phyloP scores from a whole-genome alignment of 2,329 filamentous ascomycete genomes.

The Penicillium olsonii region DNA sequence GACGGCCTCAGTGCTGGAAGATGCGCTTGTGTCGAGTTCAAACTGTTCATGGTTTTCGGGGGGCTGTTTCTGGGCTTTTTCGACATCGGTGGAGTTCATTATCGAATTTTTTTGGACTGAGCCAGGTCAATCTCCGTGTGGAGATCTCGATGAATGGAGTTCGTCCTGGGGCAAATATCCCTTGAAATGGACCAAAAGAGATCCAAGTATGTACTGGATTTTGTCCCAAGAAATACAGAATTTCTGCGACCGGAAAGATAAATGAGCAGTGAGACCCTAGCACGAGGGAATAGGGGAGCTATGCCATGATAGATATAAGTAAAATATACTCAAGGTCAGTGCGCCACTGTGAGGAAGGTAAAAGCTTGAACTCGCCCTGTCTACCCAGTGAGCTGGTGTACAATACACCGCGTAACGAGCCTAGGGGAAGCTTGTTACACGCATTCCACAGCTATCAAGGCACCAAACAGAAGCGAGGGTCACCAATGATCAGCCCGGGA shows the following conservation, averaged over 20 bases:
- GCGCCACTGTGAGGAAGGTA: background rate
- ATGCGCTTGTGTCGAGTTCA: constrained; percentile 20
- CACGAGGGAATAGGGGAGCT: background rate
- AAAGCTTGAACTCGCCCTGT: constrained; percentile 3
- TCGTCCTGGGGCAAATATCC: background rate
- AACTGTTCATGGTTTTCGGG: constrained; percentile 27
- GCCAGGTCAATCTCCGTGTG: background rate
- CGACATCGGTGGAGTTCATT: constrained; percentile 26
- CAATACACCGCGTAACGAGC: constrained; percentile 2
- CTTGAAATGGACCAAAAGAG: background rate
- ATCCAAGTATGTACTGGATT: background rate
- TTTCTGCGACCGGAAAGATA: background rate
- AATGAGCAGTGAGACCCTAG: background rate
- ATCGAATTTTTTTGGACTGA: background rate
- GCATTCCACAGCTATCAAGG: constrained; percentile 14
- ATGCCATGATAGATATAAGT: constrained; percentile 25
- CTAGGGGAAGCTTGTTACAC: background rate
- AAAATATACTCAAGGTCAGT: constrained; percentile 1
- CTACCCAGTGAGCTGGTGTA: constrained; percentile 2
- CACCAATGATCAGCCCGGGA: constrained; percentile 1
- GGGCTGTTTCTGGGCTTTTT: constrained; percentile 27
- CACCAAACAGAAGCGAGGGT: background rate
- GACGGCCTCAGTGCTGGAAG: constrained; percentile 1
- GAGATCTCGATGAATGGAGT: background rate
- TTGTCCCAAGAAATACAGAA: background rate